Base-by-base conservation (phyloP, 495 filamentous ascomycete genomes). In the Xylaria telfairii region DNA sequence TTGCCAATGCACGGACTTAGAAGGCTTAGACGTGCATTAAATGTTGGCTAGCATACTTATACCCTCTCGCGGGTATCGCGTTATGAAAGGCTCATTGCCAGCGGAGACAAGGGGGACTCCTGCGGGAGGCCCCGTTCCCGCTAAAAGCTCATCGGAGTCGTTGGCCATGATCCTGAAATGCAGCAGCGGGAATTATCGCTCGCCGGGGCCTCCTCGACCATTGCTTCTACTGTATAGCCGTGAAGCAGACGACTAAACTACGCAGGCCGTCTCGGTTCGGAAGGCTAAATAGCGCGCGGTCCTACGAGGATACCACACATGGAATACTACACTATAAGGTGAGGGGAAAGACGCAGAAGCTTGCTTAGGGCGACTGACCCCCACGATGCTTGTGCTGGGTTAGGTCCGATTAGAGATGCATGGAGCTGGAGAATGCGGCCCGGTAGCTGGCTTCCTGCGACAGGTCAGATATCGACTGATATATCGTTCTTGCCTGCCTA, bases 371-470 rank as follows among this genome's bases (percentile, higher is more conserved):
- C 24, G 24, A 39, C 41, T 4, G 56, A 53, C 13, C 44, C 47
- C 64, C 64, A 63, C 68, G 61, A 70, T 70, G 47, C 60, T 47
- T 5, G 51, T 41, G 47, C 60, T 70, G 60, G 61, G 68, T 70
- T 70, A 70, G 68, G 68, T 70, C 68, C 68, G 68, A 70, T 70
- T 70, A 70, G 47, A 70, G 51, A 65, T 65, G 68, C 68, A 65
- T 49, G 19, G 21, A 49, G 49, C 56, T 70, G 68, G 68, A 70
- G 61, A 65, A 56, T 39, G 46, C 67, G 44, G 54, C 47, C 44
- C 57, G 60, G 57, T 47, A 47, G 64, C 47, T 66, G 21, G 34
- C 47, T 47, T 66, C 47, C 47, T 51, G 19, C 57, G 19, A 32
- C 67, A 42, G 59, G 19, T 34, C 37, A 10, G n/a, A 53, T 24